Evolutionary conservation across 129 eudicot genomes (phyloP).

Genomic region (Arctium minus): DNA sequence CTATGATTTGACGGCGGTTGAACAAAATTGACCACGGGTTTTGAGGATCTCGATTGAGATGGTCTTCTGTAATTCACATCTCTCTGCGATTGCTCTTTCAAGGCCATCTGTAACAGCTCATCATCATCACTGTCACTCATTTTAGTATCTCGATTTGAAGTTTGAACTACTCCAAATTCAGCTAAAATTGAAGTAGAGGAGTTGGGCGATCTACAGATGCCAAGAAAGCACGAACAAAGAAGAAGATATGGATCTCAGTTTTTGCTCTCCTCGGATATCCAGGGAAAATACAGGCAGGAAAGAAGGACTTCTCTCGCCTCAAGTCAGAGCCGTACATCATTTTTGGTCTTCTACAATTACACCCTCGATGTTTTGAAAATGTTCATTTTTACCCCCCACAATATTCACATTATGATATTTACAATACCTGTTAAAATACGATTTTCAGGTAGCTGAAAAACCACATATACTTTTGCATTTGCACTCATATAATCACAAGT

Average conservation of each 20-base stretch:
- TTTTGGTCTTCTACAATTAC: not conserved
- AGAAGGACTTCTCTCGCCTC: slow-evolving; percentile 14
- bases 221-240: not conserved
- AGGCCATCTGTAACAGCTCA: slow-evolving; percentile 89
- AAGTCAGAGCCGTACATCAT: not conserved
- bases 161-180: slow-evolving; percentile 1
- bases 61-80: slow-evolving; percentile 64
- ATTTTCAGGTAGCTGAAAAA: too few species aligned
- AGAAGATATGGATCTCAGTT: slow-evolving; percentile 23
- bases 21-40: slow-evolving; percentile 72
- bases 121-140: slow-evolving; percentile 87
- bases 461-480: too few species aligned
- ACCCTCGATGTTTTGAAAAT: not conserved
- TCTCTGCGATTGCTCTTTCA: slow-evolving; percentile 77
- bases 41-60: slow-evolving; percentile 42
- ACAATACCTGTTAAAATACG: too few species aligned
- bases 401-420: not conserved
- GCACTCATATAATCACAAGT: too few species aligned
- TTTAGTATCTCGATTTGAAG: slow-evolving; percentile 8
- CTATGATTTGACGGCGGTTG: slow-evolving; percentile 71
- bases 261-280: not conserved
- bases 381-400: not conserved
- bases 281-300: not conserved
- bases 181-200: not conserved
- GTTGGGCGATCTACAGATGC: not conserved